Evolutionary conservation across 1,139 yeast genomes (phyloP).

Genomic region (Blastobotrys raffinosifermentans): DNA sequence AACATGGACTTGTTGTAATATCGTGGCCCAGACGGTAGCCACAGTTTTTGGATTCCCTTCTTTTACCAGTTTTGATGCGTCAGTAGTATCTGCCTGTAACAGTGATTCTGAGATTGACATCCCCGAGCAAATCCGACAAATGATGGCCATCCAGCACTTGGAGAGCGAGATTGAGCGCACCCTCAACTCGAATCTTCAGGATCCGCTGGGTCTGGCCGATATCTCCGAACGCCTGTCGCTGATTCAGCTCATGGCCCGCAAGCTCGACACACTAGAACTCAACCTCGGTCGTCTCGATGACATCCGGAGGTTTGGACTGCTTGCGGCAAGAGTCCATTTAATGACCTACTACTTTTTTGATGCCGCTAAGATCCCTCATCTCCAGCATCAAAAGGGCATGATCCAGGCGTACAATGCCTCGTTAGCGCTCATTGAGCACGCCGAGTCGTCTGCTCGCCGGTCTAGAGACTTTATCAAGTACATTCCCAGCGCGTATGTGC

Average conservation of each 20-base stretch:
- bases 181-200: conserved; percentile 64
- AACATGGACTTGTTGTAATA: conserved; percentile 92
- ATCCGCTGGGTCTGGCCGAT: conserved; percentile 57
- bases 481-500: conserved; percentile 75
- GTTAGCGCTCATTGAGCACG: conserved; percentile 60
- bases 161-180: conserved; percentile 83
- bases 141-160: conserved; percentile 76
- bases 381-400: conserved; percentile 68
- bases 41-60: conserved; percentile 94
- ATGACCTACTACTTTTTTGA: conserved; percentile 78
- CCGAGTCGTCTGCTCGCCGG: conserved; percentile 52
- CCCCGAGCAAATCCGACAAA: conserved; percentile 59
- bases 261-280: conserved; percentile 69
- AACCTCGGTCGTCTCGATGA: conserved; percentile 48
- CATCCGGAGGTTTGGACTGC: conserved; percentile 59
- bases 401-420: conserved; percentile 78
- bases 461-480: conserved; percentile 64
- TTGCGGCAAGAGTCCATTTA: conserved; percentile 71
- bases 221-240: conserved; percentile 68
- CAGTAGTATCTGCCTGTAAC: conserved; percentile 51
- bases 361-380: conserved; percentile 41
- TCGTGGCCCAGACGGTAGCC: conserved; percentile 84
- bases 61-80: conserved; percentile 76
- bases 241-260: conserved; percentile 60
- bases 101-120: conserved; percentile 41